Percentiles rank a stretch among this genome's conserved stretches.
These are phyloP conservation scores for Tubosaeta sp. DNA, from an alignment of 768 basidiomycete genomes.

Conservation along the genomic window DNA sequence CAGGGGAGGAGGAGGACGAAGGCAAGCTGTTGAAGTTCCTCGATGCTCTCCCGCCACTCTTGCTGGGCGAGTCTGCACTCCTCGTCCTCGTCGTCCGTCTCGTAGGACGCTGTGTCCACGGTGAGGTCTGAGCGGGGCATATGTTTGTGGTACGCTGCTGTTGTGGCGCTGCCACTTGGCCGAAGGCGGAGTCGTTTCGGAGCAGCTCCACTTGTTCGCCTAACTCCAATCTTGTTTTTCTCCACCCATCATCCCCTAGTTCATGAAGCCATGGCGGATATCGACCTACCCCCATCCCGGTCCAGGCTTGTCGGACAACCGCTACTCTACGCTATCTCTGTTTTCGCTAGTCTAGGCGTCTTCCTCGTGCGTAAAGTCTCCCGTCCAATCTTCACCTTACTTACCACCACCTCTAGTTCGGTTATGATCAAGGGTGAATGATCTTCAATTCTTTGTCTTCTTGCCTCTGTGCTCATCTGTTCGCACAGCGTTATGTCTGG, in stretches of 20 bases:
- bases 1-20: constrained; percentile 80
- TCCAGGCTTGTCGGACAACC: constrained; percentile 70
- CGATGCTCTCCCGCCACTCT: constrained; percentile 91
- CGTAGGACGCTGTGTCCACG: constrained; percentile 55
- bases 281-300: constrained; percentile 27
- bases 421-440: constrained; percentile 79
- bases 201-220: constrained; percentile 13
- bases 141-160: constrained; percentile 16
- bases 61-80: constrained; percentile 75
- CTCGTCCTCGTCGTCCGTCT: constrained; percentile 59
- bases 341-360: constrained; percentile 81
- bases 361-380: constrained; percentile 58
- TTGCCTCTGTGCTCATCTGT: constrained; percentile 3
- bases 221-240: constrained; percentile 10
- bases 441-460: constrained; percentile 4
- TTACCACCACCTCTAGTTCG: constrained; percentile 46
- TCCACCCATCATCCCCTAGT: constrained; percentile 20
- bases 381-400: background rate
- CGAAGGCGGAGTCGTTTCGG: constrained; percentile 5
- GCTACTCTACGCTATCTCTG: constrained; percentile 73
- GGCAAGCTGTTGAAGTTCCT: constrained; percentile 78
- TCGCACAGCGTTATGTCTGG: constrained; percentile 76
- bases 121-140: constrained; percentile 66
- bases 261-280: constrained; percentile 55
- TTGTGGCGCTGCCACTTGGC: constrained; percentile 17